These are phyloP conservation scores for Rhodotorula kratochvilovae DNA, from an alignment of 768 basidiomycete genomes.

Conservation along the genomic window DNA sequence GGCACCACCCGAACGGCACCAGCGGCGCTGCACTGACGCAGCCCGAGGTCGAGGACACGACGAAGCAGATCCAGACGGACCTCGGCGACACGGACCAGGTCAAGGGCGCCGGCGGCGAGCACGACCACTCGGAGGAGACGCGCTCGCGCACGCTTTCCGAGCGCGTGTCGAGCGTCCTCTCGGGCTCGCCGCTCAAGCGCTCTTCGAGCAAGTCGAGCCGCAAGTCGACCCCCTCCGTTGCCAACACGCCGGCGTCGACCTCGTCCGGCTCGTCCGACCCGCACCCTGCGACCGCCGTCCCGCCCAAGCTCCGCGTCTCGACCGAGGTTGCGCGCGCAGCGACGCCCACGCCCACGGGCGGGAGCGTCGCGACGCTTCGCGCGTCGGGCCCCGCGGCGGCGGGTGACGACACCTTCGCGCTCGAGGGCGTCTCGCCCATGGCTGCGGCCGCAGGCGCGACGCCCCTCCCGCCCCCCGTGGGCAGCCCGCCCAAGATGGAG, in stretches of 20 bases:
- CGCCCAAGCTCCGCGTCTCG: neutral
- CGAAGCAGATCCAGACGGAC: neutral
- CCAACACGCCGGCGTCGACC: neutral
- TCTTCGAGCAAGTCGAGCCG: no score
- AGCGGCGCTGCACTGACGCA: no score
- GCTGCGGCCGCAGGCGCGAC: neutral
- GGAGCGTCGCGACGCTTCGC: slow-evolving; percentile 10
- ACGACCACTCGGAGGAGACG: neutral
- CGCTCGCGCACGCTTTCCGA: slow-evolving; percentile 1
- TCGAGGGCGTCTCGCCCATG: neutral
- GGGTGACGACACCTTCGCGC: neutral
- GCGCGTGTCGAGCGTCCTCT: slow-evolving; percentile 11
- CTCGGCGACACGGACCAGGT: slow-evolving; percentile 21
- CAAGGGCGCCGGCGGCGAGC: slow-evolving; percentile 4
- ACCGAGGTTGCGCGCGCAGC: neutral
- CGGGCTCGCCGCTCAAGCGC: neutral
- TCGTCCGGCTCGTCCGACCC: neutral
- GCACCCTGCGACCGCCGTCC: no score
- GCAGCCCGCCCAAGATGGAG: neutral
- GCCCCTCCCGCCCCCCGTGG: neutral
- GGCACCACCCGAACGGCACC: slow-evolving; percentile 18
- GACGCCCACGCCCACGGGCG: neutral
- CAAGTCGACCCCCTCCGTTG: neutral
- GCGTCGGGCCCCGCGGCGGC: neutral
- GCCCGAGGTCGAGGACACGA: slow-evolving; percentile 22